A percentile compares a stretch with the other conserved stretches of the same genome.
These are phyloP conservation scores for Suhomyces kilbournensis DNA, from an alignment of 805 yeast species.

Conservation along the genomic window DNA sequence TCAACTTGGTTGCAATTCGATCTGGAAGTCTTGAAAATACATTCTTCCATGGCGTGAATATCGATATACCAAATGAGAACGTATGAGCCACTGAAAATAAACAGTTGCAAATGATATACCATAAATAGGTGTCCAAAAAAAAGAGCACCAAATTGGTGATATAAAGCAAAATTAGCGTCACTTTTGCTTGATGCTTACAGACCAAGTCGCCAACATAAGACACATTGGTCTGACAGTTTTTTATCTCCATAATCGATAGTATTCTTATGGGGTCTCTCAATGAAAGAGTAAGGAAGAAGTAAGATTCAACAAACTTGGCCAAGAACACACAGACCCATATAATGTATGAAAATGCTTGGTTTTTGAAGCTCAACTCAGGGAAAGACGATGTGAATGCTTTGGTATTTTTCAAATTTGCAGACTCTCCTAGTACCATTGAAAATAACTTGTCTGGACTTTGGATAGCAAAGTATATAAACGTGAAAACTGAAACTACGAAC, in stretches of 20 bases:
- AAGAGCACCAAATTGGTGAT: slow-evolving; percentile 31
- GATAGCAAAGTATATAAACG: slow-evolving; percentile 29
- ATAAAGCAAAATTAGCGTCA: slow-evolving; percentile 23
- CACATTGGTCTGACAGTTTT: slow-evolving; percentile 27
- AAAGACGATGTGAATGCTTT: slow-evolving; percentile 21
- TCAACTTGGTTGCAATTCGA: slow-evolving; percentile 27
- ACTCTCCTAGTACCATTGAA: slow-evolving; percentile 3
- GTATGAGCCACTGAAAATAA: slow-evolving; percentile 32
- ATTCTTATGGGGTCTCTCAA: slow-evolving; percentile 33
- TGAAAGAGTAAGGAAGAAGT: slow-evolving; percentile 34
- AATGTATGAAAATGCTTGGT: slow-evolving; percentile 21
- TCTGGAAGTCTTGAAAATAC: slow-evolving; percentile 35
- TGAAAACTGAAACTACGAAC: slow-evolving; percentile 25
- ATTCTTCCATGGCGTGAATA: slow-evolving; percentile 39
- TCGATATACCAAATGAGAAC: slow-evolving; percentile 29
- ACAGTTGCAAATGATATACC: slow-evolving; percentile 39
- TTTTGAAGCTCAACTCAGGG: slow-evolving; percentile 21
- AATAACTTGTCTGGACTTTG: slow-evolving; percentile 24
- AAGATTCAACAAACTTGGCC: slow-evolving; percentile 35
- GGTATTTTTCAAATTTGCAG: slow-evolving; percentile 8
- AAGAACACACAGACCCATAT: slow-evolving; percentile 32
- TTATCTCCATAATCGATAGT: slow-evolving; percentile 23
- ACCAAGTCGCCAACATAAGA: slow-evolving; percentile 17
- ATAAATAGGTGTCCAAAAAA: slow-evolving; percentile 38
- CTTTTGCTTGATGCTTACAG: slow-evolving; percentile 27